Conservation (phyloP, 257 asterid species). For the Solanum pennellii region DNA sequence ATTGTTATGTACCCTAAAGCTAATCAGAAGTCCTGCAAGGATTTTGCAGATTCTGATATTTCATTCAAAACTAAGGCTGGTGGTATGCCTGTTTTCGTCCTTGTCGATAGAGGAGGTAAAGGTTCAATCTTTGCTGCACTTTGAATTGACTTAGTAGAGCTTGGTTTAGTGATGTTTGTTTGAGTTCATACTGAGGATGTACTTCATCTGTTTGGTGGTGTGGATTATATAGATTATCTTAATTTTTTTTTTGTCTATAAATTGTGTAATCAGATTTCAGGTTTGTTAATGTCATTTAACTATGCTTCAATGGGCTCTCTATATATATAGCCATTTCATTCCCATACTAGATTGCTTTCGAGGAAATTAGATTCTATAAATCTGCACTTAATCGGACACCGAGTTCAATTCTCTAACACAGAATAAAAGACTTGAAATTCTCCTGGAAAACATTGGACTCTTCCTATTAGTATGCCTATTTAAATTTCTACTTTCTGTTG, state of each 20-base stretch:
- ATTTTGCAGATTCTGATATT: constrained; percentile 32
- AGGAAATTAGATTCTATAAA: background rate
- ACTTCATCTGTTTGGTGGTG: background rate
- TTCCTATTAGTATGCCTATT: background rate
- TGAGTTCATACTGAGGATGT: background rate
- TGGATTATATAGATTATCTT: background rate
- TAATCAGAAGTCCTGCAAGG: constrained; percentile 63
- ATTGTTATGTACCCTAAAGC: constrained; percentile 66
- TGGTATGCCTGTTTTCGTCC: constrained; percentile 78
- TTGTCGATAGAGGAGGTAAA: constrained; percentile 87
- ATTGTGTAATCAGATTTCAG: background rate
- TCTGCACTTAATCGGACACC: background rate
- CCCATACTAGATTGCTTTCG: background rate
- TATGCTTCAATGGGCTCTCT: background rate
- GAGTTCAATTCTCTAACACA: background rate
- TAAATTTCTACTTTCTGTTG: background rate
- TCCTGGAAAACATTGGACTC: background rate
- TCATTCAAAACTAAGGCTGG: constrained; percentile 65
- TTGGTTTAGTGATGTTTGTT: background rate
- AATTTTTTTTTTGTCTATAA: background rate
- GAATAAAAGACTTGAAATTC: background rate
- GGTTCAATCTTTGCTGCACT: background rate
- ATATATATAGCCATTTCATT: background rate
- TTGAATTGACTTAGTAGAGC: background rate
- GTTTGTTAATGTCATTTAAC: background rate